Base-by-base conservation (phyloP, 2,329 filamentous ascomycete species). In the Claviceps capensis region DNA sequence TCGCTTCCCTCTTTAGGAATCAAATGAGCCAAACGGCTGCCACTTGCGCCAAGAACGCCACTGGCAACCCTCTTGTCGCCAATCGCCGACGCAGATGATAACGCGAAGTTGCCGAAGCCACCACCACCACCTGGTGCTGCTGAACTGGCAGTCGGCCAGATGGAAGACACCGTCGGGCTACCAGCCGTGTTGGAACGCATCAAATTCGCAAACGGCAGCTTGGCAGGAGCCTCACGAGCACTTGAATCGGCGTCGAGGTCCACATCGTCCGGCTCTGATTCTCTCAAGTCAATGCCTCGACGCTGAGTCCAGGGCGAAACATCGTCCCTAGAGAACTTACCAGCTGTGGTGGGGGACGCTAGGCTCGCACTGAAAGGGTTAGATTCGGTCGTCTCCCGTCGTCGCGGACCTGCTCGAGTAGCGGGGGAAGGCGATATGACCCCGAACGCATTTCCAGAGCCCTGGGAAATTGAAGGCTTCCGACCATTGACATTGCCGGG, bases 61-160 rank as follows among this genome's bases (percentile, higher is more conserved):
- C 78, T 83, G 30, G 81, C 83, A 60, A 85, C 79, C 9, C 86
- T 82, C 70, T 93, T 95, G 51, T 95, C 88, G 4, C 76, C 72
- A 34, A 80, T 73, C 6, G 77, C 69, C 17, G 78, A 72, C 37
- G 76, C 74, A 34, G 78, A 67, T 47, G 71, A 68, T 50, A 94
- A 67, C n/a, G 86, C 83, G 66, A 97, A 97, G 61, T 83, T 93
- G 11, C 91, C 91, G 68, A 98, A 98, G 22, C 83, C 83, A 37
- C 91, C 89, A 6, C 83, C 77, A 59, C 86, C 81, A 59, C 86
- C 81, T 13, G 80, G 77, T 44, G 83, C 77, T 48, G 73, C 74
- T 51, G 79, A 78, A 22, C 79, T 75, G 14, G 78, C 65, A 4
- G 67, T 60, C 19, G 67, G 65, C 69, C 69, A 71, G 8, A 69